Evolutionary conservation across 805 yeast species (phyloP).

Genomic region (Metschnikowia sp.): DNA sequence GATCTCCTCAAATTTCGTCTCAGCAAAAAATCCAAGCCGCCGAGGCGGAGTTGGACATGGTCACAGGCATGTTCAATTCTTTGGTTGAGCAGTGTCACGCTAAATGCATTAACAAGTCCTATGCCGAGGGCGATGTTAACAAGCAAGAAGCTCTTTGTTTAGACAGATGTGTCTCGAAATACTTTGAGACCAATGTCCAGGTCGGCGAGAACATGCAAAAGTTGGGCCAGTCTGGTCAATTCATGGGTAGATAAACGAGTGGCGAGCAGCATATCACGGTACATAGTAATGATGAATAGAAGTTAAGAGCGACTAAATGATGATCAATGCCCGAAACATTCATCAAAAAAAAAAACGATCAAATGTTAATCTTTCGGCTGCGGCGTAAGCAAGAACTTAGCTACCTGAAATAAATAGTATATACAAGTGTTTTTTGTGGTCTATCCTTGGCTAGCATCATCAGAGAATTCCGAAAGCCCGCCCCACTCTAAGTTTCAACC

Average conservation of each 20-base stretch:
- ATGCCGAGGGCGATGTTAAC: slow-evolving; percentile 69
- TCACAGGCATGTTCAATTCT: slow-evolving; percentile 94
- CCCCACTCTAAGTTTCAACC: slow-evolving; percentile 63
- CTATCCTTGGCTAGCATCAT: background rate
- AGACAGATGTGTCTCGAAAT: slow-evolving; percentile 94
- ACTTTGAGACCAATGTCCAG: slow-evolving; percentile 89
- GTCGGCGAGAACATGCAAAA: slow-evolving; percentile 75
- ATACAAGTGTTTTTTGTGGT: background rate
- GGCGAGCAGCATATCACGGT: background rate
- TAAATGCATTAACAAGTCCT: slow-evolving; percentile 71
- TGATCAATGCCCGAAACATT: background rate
- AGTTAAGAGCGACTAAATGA: background rate
- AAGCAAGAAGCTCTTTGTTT: slow-evolving; percentile 83
- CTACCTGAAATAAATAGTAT: too few relatives aligned
- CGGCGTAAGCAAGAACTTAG: too few relatives aligned
- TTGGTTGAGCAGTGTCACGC: slow-evolving; percentile 84
- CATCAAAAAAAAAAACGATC: too few relatives aligned
- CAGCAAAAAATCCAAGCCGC: slow-evolving; percentile 85
- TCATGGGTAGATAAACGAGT: slow-evolving; percentile 38
- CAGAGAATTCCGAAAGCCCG: slow-evolving; percentile 51
- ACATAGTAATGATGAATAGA: slow-evolving; percentile 7
- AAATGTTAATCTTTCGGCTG: too few relatives aligned
- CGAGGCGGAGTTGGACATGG: slow-evolving; percentile 95
- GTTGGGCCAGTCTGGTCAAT: slow-evolving; percentile 45
- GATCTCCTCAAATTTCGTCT: slow-evolving; percentile 67